These are phyloP conservation scores for Cordyceps pruinosa DNA, from an alignment of 2,329 filamentous ascomycete species.

Conservation along the genomic window DNA sequence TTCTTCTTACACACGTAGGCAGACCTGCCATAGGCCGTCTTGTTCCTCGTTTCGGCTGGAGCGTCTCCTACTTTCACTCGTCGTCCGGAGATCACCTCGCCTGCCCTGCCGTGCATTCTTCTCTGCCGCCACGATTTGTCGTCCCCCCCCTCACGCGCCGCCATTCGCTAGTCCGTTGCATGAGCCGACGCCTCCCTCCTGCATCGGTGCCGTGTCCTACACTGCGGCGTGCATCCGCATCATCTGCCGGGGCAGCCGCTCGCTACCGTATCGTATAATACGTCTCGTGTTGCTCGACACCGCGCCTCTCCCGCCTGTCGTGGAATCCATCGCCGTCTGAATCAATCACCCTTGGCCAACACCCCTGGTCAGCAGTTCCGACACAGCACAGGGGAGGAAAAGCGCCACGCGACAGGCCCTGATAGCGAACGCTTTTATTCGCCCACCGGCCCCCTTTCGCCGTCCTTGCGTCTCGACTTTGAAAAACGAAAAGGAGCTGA, in stretches of 20 bases:
- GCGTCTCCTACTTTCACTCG: background rate
- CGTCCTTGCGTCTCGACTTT: background rate
- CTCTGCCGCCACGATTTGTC: background rate
- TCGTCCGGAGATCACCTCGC: background rate
- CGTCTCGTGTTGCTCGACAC: background rate
- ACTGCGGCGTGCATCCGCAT: slow-evolving; percentile 2
- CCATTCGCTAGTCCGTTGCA: background rate
- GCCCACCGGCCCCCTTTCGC: background rate
- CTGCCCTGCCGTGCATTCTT: background rate
- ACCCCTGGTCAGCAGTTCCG: background rate
- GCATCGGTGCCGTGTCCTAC: background rate
- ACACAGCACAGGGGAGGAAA: background rate
- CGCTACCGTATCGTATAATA: background rate
- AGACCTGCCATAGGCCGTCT: background rate
- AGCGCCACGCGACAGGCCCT: slow-evolving; percentile 1
- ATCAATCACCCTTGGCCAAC: background rate
- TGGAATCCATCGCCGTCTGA: background rate
- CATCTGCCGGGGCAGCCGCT: background rate
- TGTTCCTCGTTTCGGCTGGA: background rate
- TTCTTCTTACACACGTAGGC: background rate
- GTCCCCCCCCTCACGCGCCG: background rate
- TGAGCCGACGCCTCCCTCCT: background rate
- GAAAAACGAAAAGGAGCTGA: background rate
- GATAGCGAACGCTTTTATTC: background rate
- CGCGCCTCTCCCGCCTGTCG: background rate